A percentile compares a stretch with the other conserved stretches of the same genome.
Evolutionary conservation across 1,139 yeast genomes (phyloP).

Genomic region (Hansenula sp.): DNA sequence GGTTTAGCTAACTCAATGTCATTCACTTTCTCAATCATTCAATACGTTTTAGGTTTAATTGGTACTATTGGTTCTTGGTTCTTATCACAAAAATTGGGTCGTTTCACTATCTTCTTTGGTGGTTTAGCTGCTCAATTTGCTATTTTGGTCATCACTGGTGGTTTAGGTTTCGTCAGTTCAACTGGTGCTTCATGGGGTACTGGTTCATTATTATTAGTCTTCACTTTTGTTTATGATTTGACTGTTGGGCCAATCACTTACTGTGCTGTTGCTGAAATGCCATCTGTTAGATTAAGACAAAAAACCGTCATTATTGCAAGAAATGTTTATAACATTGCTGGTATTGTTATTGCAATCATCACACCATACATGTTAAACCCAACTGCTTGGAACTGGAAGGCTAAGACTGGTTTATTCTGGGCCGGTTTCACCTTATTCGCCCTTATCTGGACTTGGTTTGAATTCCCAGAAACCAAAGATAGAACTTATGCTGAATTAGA

Average conservation of each 20-base stretch:
- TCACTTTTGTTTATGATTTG: slow-evolving; percentile 29
- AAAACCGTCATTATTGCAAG: slow-evolving; percentile 36
- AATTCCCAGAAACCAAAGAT: slow-evolving; percentile 38
- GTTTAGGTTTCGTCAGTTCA: slow-evolving; percentile 23
- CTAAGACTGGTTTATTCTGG: slow-evolving; percentile 28
- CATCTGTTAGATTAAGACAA: slow-evolving; percentile 33
- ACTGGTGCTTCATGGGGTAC: slow-evolving; percentile 21
- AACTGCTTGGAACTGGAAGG: slow-evolving; percentile 42
- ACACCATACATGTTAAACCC: slow-evolving; percentile 44
- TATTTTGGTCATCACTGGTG: slow-evolving; percentile 28
- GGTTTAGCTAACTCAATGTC: slow-evolving; percentile 27
- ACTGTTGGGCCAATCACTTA: slow-evolving; percentile 35
- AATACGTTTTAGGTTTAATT: slow-evolving; percentile 28
- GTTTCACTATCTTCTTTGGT: slow-evolving; percentile 31
- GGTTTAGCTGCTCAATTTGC: slow-evolving; percentile 22
- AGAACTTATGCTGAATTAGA: slow-evolving; percentile 40
- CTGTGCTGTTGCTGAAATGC: slow-evolving; percentile 37
- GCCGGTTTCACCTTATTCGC: slow-evolving; percentile 26
- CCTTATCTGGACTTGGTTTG: slow-evolving; percentile 35
- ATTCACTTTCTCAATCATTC: slow-evolving; percentile 29
- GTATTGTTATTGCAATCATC: slow-evolving; percentile 25
- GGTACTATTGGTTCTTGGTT: slow-evolving; percentile 28
- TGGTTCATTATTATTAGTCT: slow-evolving; percentile 28
- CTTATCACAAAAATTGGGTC: slow-evolving; percentile 24
- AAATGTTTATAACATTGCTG: slow-evolving; percentile 30